Evolutionary conservation across 148 eudicot genomes (phyloP), one percentile per base, ranked within the genome.

Genomic region (Tetragonia tetragonoides): DNA sequence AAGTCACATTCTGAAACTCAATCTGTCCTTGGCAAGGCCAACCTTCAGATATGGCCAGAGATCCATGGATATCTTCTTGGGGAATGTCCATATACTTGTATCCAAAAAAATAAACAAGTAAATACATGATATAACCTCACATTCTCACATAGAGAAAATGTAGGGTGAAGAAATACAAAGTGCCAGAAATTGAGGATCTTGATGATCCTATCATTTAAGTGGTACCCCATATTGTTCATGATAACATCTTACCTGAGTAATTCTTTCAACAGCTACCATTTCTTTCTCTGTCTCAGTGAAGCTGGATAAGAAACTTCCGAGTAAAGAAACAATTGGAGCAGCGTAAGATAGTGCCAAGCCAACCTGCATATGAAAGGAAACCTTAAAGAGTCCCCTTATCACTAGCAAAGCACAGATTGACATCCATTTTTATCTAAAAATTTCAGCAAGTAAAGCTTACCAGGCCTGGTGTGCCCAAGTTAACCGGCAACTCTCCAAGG

Each of bases 231-330:
- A 53, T 10, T 49, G 70, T 34, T 74, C 42, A 68, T 15, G 14
- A 64, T 68, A 51, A 74, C 14, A 69, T 46, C 83, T 56, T 85
- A 89, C 99, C 94, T 95, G 90, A 61, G 86, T 82, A 68, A 91
- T 89, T 85, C 99, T 93, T 90, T 95, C 99, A 72, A 95, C 87
- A 70, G 99, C 88, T 80, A 95, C 99, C 97, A 95, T 90, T 84
- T 95, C 99, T 83, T 95, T 95, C 81, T 95, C 99, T 23, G 99
- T 93, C 76, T 95, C 99, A 18, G 97, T 90, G 83, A 93, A 93
- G 83, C 99, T 95, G 54, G 97, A 86, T 75, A 95, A 84, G 78
- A 91, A 95, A 81, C 90, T 95, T 79, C 99, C 97, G 66, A 95
- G 80, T 79, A 90, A 82, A 37, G 97, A 86, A n/a, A 95, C 99